These are phyloP conservation scores for Sordaria brevicollis DNA, from an alignment of 495 filamentous ascomycete genomes.

Conservation along the genomic window DNA sequence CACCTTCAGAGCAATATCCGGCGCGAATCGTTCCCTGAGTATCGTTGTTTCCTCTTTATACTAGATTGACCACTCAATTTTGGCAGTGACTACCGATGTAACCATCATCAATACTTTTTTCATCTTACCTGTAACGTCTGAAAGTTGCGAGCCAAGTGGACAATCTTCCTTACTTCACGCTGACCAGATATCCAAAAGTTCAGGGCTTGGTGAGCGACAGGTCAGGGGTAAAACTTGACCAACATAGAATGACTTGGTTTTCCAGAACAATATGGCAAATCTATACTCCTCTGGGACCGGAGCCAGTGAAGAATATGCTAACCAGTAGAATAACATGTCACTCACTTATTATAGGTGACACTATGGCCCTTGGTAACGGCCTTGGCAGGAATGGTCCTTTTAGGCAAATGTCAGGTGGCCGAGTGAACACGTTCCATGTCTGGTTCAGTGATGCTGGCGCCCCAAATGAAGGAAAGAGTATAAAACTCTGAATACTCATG, in stretches of 20 bases:
- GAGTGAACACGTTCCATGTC: neutral
- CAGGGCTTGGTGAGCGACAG: neutral
- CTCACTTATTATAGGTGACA: neutral
- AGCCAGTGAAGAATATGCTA: neutral
- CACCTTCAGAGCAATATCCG: neutral
- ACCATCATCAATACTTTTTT: neutral
- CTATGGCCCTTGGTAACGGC: neutral
- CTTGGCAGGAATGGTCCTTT: neutral
- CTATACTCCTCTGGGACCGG: neutral
- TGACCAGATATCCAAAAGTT: neutral
- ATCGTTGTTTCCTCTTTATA: neutral
- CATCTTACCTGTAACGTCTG: neutral
- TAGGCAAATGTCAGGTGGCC: neutral
- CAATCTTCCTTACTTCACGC: neutral
- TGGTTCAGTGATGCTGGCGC: neutral
- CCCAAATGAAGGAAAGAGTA: neutral
- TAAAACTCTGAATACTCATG: neutral
- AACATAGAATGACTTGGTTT: neutral
- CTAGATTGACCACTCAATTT: neutral
- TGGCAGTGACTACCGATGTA: neutral
- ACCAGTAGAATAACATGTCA: neutral
- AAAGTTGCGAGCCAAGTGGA: too few relatives aligned
- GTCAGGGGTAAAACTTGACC: neutral
- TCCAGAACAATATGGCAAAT: neutral
- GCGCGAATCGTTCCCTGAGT: too few relatives aligned